Conservation (phyloP, 306 rosid genomes). For the Bauhinia variegata region DNA sequence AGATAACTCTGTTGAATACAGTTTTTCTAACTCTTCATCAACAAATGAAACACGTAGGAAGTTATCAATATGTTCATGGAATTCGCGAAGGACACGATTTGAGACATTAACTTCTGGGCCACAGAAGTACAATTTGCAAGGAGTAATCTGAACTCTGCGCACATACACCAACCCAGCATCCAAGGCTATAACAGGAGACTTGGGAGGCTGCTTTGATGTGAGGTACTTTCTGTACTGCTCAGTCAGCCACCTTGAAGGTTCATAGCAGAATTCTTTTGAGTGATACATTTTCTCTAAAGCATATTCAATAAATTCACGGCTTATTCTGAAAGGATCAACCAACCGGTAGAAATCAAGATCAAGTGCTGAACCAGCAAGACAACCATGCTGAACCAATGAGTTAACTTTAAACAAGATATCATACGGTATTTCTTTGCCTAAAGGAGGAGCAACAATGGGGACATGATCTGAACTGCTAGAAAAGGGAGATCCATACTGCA, state of each 20-base stretch:
- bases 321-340: constrained; percentile 42
- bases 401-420: constrained; percentile 61
- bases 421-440: constrained; percentile 53
- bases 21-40: constrained; percentile 54
- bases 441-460: constrained; percentile 62
- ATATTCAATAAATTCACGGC: constrained; percentile 29
- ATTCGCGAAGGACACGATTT: constrained; percentile 55
- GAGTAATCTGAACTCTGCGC: constrained; percentile 55
- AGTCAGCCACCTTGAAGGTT: constrained; percentile 50
- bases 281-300: constrained; percentile 45
- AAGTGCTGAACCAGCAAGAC: constrained; percentile 55
- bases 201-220: constrained; percentile 32
- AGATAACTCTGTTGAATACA: constrained; percentile 50
- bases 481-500: constrained; percentile 42
- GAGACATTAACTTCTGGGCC: constrained; percentile 63
- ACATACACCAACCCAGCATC: constrained; percentile 52
- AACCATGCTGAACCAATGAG: constrained; percentile 54
- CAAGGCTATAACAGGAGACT: constrained; percentile 36
- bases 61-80: constrained; percentile 35
- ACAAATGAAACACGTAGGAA: constrained; percentile 62
- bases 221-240: constrained; percentile 45
- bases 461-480: constrained; percentile 48
- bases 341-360: constrained; percentile 47
- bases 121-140: constrained; percentile 41
- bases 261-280: constrained; percentile 49